A percentile compares a stretch with the other conserved stretches of the same genome.
Evolutionary conservation across 345 rosid species (phyloP).

Genomic region (Eucalyptus cloeziana): DNA sequence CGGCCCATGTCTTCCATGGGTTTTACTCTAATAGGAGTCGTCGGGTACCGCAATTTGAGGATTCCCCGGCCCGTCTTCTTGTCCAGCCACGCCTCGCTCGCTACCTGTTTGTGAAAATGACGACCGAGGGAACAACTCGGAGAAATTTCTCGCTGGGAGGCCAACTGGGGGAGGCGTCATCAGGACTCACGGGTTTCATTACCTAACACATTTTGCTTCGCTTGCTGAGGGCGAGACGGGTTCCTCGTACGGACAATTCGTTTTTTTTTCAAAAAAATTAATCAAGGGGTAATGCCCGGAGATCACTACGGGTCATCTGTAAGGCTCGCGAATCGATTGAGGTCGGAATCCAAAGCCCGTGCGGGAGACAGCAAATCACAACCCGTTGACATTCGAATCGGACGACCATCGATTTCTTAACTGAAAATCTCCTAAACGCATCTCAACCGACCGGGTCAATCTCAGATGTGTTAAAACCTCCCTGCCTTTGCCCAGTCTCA

Average conservation of each 20-base stretch:
- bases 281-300: not conserved
- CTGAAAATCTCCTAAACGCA: not conserved
- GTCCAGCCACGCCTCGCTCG: not conserved
- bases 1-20: not conserved
- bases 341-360: not conserved
- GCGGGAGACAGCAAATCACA: not conserved
- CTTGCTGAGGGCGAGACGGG: not conserved
- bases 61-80: not conserved
- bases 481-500: not conserved
- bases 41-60: not conserved
- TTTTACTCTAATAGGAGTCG: not conserved
- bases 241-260: not conserved
- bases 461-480: not conserved
- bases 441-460: not conserved
- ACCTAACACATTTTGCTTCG: not conserved
- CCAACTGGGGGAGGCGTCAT: not conserved
- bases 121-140: not conserved
- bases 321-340: not conserved
- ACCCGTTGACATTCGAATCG: not conserved
- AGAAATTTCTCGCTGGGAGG: not conserved
- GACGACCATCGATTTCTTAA: not conserved
- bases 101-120: not conserved
- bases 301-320: not conserved
- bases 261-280: not conserved
- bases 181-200: not conserved